Evolutionary conservation across 2,329 filamentous ascomycete species (phyloP), one percentile per base, ranked within the genome.

Genomic region (Pseudopyrenochaeta lycopersici): DNA sequence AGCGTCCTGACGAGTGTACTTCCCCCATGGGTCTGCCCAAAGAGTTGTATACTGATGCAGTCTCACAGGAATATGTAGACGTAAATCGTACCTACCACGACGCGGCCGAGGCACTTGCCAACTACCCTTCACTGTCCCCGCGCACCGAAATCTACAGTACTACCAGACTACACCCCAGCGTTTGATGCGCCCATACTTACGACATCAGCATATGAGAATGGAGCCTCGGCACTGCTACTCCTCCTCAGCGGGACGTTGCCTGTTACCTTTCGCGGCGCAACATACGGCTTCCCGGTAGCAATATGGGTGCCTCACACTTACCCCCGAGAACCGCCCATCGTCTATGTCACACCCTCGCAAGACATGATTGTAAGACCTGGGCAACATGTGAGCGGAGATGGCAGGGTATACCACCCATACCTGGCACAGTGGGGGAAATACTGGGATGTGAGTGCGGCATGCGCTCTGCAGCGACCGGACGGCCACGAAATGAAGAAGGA

Each of bases 71-170:
- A 84, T 98, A 99, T 74, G 88, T 88, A 75, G 91, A 98, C 79
- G 89, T 96, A 54, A 96, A 94, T 72, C 89, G 92, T 57, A 92
- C 93, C 48, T 98, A 98, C 79, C 90, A 90, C 74, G 93, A 98
- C 77, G 88, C 96, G 65, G 93, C 91, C 59, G 89, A 92, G 71
- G 86, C 88, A 23, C 86, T 99, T 47, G 85, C 90, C 29, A 85
- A 90, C 64, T 92, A 92, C 71, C 87, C 92, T 7, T 90, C 91
- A 2, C 82, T 99, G 18, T 85, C 89, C 7, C 92, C 93, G 21
- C 87, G 91, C 65, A 99, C 95, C 56, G 93, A 98, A 76, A 93
- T 98, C 46, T 96, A 98, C 78, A 98, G 92, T 96, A 84, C 67
- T 86, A 76, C 23, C 40, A 46, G 39, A 31, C 36, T 27, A 42